Evolutionary conservation across 306 rosid genomes (phyloP), one percentile per base, ranked within the genome.

Genomic region (Quercus berberidifolia): DNA sequence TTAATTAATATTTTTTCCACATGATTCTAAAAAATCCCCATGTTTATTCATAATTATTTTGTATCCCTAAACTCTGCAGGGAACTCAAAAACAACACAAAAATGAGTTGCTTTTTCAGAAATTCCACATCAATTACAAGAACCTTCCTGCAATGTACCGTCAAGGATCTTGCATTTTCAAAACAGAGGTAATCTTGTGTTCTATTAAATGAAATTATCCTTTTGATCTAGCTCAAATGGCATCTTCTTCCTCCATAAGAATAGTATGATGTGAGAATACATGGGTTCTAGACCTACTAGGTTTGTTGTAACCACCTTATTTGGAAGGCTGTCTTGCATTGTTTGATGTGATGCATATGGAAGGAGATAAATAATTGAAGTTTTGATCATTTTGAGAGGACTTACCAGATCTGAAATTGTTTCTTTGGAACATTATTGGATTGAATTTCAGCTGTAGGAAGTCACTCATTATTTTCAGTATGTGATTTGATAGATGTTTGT

Each of bases 151-250:
- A 20, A 89, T 91, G 58, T 83, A 79, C 38, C 92, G 92, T n/a
- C 97, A 91, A 83, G 94, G 97, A 70, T 88, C 98, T 3, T 92
- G 91, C 87, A 77, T 92, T 79, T 74, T 89, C 54, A 94, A 88
- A 80, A 75, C 83, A 28, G 52, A 83, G 80, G 93, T 89, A 14
- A 31, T 62, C 18, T 60, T 76, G 18, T 30, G 43, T 76, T 43
- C 54, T 49, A 49, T 49, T 23, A 19, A 19, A 23, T 43, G 19
- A 69, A 31, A 23, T 2, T 73, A 56, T 71, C 57, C 6, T 43
- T 35, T 19, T 60, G 71, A 65, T 65, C 46, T 65, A 65, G 23
- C 71, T 65, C 71, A 65, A 17, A 65, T 15, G 46, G 3, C 5
- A 18, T 28, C 23, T 8, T n/a, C 21, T 30, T 8, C 70, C 70